Evolutionary conservation across 192 early-diverging fungal species (phyloP), one percentile per base, ranked within the genome.

Genomic region (Podila epicladia): DNA sequence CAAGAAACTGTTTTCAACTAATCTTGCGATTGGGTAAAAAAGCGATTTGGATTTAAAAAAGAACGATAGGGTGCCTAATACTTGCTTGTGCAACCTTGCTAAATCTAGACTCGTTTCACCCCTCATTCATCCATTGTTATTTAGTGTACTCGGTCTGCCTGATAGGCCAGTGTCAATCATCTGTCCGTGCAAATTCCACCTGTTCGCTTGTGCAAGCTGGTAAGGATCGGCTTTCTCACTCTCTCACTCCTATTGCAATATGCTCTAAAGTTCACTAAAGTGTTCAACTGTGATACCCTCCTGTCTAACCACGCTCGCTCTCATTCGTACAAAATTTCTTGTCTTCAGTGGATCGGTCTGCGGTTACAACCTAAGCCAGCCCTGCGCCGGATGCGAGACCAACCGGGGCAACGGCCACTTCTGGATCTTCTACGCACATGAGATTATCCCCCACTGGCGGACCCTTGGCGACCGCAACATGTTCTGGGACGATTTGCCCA

Each of bases 401-500:
- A 80, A 80, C 67, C 66, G 77, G 17, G 77, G 77, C 9, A 80
- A 80, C 48, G 77, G 77, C 8, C 77, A 80, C 49, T 80, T 80
- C 37, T 80, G 77, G 77, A 80, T 73, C 53, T 80, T 80, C 65
- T 73, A 80, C 22, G 77, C 77, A 19, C 77, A 80, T 5, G 77
- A 80, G 49, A 80, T 80, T 11, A 35, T 62, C 2, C 37, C 77
- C 24, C 71, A 80, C 45, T 80, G 77, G 77, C 77, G 77, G 4
- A 80, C 77, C 2, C 63, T 72, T 8, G 77, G 65, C n/a, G 77
- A 72, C 24, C 65, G 77, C 26, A 72, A 80, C 24, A 80, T 80
- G 77, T 80, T 80, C 58, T 80, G 71, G 77, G 77, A 80, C 28
- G 77, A 80, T 24, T n/a, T 80, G 29, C 77, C 77, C 22, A 69